Base-by-base conservation (phyloP, 768 basidiomycete species). In the Termitomyces sp. region DNA sequence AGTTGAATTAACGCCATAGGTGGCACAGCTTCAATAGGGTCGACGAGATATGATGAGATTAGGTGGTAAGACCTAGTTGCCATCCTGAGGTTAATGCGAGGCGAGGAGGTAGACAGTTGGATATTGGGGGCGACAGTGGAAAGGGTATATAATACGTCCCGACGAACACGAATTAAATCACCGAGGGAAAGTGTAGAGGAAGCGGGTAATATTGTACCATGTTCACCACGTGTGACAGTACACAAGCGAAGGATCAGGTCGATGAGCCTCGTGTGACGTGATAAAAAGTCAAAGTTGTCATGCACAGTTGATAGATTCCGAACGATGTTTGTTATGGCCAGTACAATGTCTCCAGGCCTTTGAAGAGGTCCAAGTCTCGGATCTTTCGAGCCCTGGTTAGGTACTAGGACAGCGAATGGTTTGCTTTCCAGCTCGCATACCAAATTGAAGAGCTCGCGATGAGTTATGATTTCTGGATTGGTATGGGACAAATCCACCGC, bases 221-320 rank as follows among this genome's bases (percentile, higher is more conserved):
- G 74, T 60, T 64, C 66, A 41, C 64, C 62, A 23, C 64, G 62
- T 35, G 72, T 72, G n/a, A 88, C 70, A 47, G 75, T 73, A 66
- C 86, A 88, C n/a, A 92, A 61, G 10, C 87, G 86, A 27, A 94
- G 76, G 48, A 95, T 64, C 27, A 90, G 64, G 63, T 85, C 82
- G 35, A 92, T 69, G 12, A 90, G 69, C 49, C 85, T 77, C 6
- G 81, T 79, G 57, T 91, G 85, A 40, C 75, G 79, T 1, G 86
- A 81, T 64, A 96, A 76, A 64, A 82, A 84, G 43, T 76, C 75
- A 59, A 79, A 69, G 64, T 96, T 96, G 61, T 95, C 89, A 7
- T 71, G 73, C 56, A 87, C 76, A 59, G 85, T 75, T n/a, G 90
- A 84, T 62, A 97, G 77, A 73, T 96, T 97, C 45, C 93, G 90